Evolutionary conservation across 495 filamentous ascomycete genomes (phyloP).

Genomic region (Penicillium turbatum): DNA sequence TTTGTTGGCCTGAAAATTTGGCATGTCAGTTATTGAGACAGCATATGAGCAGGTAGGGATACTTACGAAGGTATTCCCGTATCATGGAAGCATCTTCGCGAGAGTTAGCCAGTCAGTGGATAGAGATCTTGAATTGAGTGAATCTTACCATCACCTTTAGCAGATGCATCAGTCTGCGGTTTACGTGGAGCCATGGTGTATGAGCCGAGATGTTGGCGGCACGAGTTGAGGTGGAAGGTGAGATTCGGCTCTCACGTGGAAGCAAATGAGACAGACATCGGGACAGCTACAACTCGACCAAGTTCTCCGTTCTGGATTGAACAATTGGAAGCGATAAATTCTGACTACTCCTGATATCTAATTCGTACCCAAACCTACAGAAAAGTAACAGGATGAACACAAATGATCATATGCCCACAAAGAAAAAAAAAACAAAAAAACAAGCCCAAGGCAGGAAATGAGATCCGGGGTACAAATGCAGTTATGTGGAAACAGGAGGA

Average conservation of each 20-base stretch:
- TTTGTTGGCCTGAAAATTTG: constrained; percentile 47
- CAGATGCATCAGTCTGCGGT: constrained; percentile 42
- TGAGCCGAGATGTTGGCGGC: neutral
- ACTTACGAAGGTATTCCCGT: constrained; percentile 57
- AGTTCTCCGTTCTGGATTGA: too few relatives aligned
- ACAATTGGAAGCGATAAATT: constrained; percentile 2
- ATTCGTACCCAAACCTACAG: neutral
- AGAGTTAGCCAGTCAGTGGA: neutral
- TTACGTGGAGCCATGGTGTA: constrained; percentile 49
- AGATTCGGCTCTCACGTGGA: constrained; percentile 1
- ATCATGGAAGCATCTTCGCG: constrained; percentile 33
- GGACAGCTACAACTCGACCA: too few relatives aligned
- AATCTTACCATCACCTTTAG: constrained; percentile 39
- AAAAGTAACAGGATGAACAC: constrained; percentile 10
- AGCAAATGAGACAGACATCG: neutral
- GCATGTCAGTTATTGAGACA: neutral
- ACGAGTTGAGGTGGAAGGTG: neutral
- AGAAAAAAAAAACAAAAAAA: neutral
- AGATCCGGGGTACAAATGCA: constrained; percentile 25
- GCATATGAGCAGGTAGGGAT: neutral
- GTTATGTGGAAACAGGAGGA: constrained; percentile 11
- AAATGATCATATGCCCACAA: constrained; percentile 27
- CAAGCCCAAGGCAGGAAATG: constrained; percentile 12
- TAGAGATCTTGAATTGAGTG: neutral
- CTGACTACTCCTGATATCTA: constrained; percentile 21